phyloP scores from a whole-genome alignment of 73 alveolate genomes.

The Symbiodinium natans region DNA sequence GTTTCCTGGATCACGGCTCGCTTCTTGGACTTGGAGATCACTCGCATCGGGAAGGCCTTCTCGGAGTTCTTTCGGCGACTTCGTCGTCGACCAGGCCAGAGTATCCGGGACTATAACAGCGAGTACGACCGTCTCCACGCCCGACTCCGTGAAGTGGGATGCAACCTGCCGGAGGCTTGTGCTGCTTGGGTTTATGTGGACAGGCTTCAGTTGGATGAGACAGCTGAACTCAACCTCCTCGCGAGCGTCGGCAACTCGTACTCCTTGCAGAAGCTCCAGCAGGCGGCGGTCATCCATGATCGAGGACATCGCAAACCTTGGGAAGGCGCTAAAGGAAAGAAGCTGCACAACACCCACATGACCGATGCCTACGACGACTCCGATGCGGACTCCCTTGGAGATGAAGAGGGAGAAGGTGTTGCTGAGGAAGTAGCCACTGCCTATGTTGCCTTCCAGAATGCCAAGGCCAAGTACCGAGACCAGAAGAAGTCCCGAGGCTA shows the following conservation, averaged over 20 bases:
- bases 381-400: not conserved
- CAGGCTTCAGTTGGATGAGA: not conserved
- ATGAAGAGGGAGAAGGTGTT: too few relatives aligned
- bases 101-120: too few relatives aligned
- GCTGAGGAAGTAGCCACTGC: not conserved
- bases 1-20: not conserved
- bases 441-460: too few relatives aligned
- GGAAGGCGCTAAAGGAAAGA: too few relatives aligned
- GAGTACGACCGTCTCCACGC: not conserved
- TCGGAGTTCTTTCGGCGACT: too few relatives aligned
- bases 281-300: too few relatives aligned
- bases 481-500: too few relatives aligned
- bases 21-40: not conserved
- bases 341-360: too few relatives aligned
- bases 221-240: not conserved
- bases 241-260: not conserved
- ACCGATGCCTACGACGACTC: too few relatives aligned
- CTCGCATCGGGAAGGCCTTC: not conserved
- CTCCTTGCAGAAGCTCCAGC: not conserved
- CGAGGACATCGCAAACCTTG: too few relatives aligned
- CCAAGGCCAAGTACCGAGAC: too few relatives aligned
- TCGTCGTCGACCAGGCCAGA: not conserved
- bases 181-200: not conserved
- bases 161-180: not conserved
- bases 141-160: not conserved